phyloP scores from a whole-genome alignment of 805 yeast species.

The Kodamaea restingae region DNA sequence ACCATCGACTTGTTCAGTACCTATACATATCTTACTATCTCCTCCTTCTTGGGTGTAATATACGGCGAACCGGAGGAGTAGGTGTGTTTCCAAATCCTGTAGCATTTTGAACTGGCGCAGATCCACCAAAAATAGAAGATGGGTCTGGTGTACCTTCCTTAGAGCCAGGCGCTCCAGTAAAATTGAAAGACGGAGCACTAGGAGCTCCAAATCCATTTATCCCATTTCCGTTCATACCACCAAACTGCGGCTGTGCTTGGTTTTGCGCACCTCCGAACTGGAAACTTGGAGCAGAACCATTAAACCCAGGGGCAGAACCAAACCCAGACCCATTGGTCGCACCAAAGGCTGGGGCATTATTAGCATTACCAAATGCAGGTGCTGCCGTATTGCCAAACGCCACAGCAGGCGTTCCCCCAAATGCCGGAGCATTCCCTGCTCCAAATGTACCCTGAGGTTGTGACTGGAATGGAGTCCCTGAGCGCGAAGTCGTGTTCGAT shows the following conservation, averaged over 20 bases:
- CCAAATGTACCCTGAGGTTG: conserved; percentile 4
- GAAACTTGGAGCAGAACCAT: neutral
- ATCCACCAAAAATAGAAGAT: conserved; percentile 26
- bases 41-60: conserved; percentile 12
- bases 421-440: neutral
- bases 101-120: conserved; percentile 4
- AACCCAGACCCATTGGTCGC: neutral
- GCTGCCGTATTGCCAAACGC: neutral
- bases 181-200: conserved; percentile 15
- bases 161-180: conserved; percentile 17
- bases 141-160: conserved; percentile 31
- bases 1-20: no score
- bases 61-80: conserved; percentile 10
- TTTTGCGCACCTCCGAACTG: neutral
- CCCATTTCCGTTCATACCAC: conserved; percentile 3
- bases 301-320: neutral
- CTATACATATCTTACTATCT: neutral
- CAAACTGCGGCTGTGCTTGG: conserved; percentile 1
- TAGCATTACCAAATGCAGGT: conserved; percentile 5
- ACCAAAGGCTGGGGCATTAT: neutral
- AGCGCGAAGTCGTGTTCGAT: neutral
- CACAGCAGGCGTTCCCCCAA: neutral
- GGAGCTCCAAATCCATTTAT: conserved; percentile 2
- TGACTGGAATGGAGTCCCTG: conserved; percentile 1
- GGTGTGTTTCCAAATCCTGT: conserved; percentile 6